Conservation (phyloP, 495 filamentous ascomycete species). For the Hypoxylon fuscum region DNA sequence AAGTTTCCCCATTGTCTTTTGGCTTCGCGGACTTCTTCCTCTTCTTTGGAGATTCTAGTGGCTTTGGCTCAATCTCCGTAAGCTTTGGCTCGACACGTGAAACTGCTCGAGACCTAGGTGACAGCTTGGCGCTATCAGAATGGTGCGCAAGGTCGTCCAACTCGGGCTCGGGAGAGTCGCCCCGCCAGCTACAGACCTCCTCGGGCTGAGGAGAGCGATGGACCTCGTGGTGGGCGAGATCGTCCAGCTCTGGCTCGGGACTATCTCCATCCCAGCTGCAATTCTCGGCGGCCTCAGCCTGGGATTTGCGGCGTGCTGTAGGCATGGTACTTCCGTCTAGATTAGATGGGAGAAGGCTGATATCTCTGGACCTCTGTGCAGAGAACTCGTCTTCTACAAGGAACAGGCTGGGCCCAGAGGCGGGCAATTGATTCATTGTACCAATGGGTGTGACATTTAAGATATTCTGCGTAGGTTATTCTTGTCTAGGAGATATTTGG, state of each 20-base stretch:
- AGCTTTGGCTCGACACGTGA: constrained; percentile 3
- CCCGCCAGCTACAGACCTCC: constrained; percentile 36
- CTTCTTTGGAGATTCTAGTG: not conserved
- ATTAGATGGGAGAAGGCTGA: not conserved
- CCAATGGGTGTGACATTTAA: constrained; percentile 26
- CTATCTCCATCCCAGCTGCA: constrained; percentile 33
- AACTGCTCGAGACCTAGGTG: constrained; percentile 15
- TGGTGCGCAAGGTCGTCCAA: constrained; percentile 36
- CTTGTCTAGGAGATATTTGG: constrained; percentile 13
- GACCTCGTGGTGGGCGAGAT: constrained; percentile 12
- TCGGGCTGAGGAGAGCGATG: constrained; percentile 3
- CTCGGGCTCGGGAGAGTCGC: constrained; percentile 41
- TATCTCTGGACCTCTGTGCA: constrained; percentile 1
- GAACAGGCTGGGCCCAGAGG: constrained; percentile 10
- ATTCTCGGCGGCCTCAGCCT: constrained; percentile 27
- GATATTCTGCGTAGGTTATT: constrained; percentile 25
- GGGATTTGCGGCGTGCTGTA: constrained; percentile 19
- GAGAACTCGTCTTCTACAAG: constrained; percentile 8
- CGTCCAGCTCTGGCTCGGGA: constrained; percentile 24
- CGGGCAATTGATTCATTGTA: constrained; percentile 17
- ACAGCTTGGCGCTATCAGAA: constrained; percentile 13
- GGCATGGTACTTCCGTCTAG: constrained; percentile 36
- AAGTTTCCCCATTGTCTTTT: constrained; percentile 1
- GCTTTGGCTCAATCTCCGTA: constrained; percentile 2
- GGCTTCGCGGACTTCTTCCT: not conserved